These are phyloP conservation scores for Clavispora vitiphila DNA, from an alignment of 805 yeast genomes.

Conservation along the genomic window DNA sequence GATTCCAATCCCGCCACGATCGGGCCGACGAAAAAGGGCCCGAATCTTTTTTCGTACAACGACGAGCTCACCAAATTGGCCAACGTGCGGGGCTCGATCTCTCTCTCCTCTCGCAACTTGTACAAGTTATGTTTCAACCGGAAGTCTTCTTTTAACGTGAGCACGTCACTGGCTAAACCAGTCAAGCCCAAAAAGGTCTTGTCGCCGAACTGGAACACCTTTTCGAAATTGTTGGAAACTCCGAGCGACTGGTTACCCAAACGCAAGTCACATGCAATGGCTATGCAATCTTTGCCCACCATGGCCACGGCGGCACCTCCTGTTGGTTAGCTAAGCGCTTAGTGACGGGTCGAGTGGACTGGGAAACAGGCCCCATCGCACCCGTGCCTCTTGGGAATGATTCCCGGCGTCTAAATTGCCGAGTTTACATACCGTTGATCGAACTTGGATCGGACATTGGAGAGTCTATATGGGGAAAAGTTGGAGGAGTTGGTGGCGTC, in stretches of 20 bases:
- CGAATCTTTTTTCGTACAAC: constrained; percentile 85
- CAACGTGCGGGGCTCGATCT: constrained; percentile 88
- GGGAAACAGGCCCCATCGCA: background rate
- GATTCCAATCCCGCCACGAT: constrained; percentile 92
- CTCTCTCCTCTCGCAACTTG: constrained; percentile 85
- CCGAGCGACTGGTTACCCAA: constrained; percentile 93
- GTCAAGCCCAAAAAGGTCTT: constrained; percentile 87
- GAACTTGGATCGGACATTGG: constrained; percentile 73
- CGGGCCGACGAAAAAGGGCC: constrained; percentile 96
- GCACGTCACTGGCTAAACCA: constrained; percentile 92
- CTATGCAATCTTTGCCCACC: constrained; percentile 98
- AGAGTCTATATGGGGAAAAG: background rate
- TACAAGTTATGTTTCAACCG: constrained; percentile 83
- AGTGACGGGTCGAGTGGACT: background rate
- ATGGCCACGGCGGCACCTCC: constrained; percentile 98
- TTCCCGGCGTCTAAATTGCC: background rate
- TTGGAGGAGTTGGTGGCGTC: constrained; percentile 5
- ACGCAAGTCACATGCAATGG: constrained; percentile 93
- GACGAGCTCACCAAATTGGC: constrained; percentile 90
- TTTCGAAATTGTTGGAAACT: constrained; percentile 87
- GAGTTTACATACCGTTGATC: constrained; percentile 50
- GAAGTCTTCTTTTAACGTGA: constrained; percentile 76
- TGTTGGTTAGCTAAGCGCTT: constrained; percentile 15
- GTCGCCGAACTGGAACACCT: constrained; percentile 75
- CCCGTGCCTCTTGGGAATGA: background rate